Evolutionary conservation across 768 basidiomycete species (phyloP).

Genomic region (Suillus bovinus): DNA sequence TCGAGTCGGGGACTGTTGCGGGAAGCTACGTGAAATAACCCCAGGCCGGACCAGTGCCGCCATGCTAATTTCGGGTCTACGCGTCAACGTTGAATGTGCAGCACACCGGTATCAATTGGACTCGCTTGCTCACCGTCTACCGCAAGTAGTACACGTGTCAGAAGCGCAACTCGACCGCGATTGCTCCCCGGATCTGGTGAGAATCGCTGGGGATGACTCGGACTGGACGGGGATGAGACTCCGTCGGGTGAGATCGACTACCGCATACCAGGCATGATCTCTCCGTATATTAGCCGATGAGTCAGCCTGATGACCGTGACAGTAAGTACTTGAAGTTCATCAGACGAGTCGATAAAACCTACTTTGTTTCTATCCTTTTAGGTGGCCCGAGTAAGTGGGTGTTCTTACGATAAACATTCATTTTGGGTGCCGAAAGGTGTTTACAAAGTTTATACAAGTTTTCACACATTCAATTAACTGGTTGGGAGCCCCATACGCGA

Average conservation of each 20-base stretch:
- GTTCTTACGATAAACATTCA: background rate
- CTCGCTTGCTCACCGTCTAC: background rate
- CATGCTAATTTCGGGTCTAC: background rate
- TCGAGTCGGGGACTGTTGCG: background rate
- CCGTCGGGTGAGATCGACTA: background rate
- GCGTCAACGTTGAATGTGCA: background rate
- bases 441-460: background rate
- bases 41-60: background rate
- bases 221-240: background rate
- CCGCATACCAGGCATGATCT: background rate
- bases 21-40: background rate
- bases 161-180: background rate
- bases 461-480: background rate
- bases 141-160: background rate
- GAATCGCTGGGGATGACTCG: background rate
- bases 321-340: background rate
- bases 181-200: background rate
- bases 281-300: background rate
- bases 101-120: background rate
- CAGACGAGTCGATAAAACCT: background rate
- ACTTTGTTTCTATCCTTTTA: background rate
- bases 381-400: background rate
- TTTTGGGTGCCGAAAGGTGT: background rate
- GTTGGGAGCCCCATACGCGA: background rate
- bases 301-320: background rate